Evolutionary conservation across 2,329 filamentous ascomycete species (phyloP), one percentile per base, ranked within the genome.

Genomic region (Xylaria sp.): DNA sequence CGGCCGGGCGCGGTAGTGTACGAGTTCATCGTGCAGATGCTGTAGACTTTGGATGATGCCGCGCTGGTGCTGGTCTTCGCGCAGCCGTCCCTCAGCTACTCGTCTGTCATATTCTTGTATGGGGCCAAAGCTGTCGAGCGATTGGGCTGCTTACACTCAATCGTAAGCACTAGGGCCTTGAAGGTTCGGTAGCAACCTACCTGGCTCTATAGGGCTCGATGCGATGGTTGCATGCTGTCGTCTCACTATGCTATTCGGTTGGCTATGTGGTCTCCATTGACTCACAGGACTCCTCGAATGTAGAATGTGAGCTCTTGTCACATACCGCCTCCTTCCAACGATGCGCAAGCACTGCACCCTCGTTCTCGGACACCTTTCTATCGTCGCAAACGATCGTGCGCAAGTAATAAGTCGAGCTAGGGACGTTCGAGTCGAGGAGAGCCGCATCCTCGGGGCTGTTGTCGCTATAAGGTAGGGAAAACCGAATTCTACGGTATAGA

Each of bases 51-150:
- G 89, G 74, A 99, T 94, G 73, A 99, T 95, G 50, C 90, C 93
- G 85, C 96, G 85, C 80, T 99, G 96, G 81, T 98, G 93, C 72
- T 93, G 89, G 78, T 99, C 96, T 79, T 98, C 93, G 71, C 92
- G 88, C 71, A 99, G 79, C 57, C 88, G 84, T 11, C 94, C 93
- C 51, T 85, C 82, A 55, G 89, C 84, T 8, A 99, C 94, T 55
- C 95, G 88, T 68, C 86, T 85, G 79, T 98, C 92, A 80, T 99
- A 99, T 80, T 98, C 95, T 71, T 90, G 87, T 76, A 98, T 86
- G 2, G 96, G 96, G 0, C 94, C 94, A 69, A 83, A 78, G 50
- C 80, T 77, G 55, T 82, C 80, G 11, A 68, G 32, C 34, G 66
- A 65, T 48, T 65, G 62, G 48, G 53, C 71, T 74, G 51, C 62